Evolutionary conservation across 257 asterid species (phyloP).

Genomic region (Nicotiana noctiflora): DNA sequence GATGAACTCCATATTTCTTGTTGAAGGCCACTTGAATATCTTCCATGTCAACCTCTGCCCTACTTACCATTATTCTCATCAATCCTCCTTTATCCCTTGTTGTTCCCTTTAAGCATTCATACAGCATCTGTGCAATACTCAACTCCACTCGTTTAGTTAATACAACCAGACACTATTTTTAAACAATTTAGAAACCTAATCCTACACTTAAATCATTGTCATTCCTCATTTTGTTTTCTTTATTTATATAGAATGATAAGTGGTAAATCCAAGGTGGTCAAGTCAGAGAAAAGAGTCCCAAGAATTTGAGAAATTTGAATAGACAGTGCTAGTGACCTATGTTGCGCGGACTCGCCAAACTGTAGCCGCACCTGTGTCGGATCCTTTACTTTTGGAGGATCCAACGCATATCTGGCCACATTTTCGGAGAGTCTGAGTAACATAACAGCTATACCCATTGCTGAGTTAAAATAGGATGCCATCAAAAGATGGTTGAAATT

Average conservation of each 20-base stretch:
- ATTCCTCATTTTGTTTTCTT: neutral
- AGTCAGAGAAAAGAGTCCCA: neutral
- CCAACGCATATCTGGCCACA: too few relatives aligned
- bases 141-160: neutral
- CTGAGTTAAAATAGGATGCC: too few relatives aligned
- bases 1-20: conserved; percentile 32
- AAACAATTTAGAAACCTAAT: too few relatives aligned
- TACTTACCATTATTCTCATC: conserved; percentile 40
- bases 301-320: neutral
- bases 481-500: too few relatives aligned
- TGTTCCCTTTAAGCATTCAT: conserved; percentile 39
- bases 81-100: conserved; percentile 29
- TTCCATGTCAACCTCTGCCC: conserved; percentile 46
- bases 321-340: too few relatives aligned
- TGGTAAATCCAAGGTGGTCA: neutral
- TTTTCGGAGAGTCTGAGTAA: too few relatives aligned
- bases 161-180: neutral
- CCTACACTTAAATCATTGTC: neutral
- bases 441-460: too few relatives aligned
- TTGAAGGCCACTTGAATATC: conserved; percentile 38
- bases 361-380: too few relatives aligned
- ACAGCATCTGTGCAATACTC: conserved; percentile 28
- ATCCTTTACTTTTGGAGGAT: too few relatives aligned
- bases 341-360: too few relatives aligned
- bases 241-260: too few relatives aligned